Evolutionary conservation across 2,329 filamentous ascomycete genomes (phyloP).

Genomic region (Aspergillus arachidicola): DNA sequence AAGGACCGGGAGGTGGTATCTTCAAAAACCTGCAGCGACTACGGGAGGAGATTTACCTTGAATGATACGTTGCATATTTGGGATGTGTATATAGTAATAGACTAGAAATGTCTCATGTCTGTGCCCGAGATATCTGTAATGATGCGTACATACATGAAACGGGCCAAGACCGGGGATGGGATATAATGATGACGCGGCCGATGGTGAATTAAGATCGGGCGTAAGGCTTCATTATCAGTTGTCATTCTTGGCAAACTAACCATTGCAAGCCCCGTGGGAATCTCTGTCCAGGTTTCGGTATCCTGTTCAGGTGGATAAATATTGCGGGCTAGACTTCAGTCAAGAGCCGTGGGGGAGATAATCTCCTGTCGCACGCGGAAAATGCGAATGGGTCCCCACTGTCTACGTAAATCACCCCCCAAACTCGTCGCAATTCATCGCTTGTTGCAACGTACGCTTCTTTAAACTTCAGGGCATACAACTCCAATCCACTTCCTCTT

Average conservation of each 20-base stretch:
- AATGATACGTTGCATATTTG: constrained; percentile 32
- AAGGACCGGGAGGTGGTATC: constrained; percentile 52
- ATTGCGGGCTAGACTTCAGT: not conserved
- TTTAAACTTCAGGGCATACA: not conserved
- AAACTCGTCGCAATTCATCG: constrained; percentile 5
- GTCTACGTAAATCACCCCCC: constrained; percentile 17
- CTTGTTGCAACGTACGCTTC: constrained; percentile 18
- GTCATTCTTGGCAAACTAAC: not conserved
- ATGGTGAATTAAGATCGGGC: too few species aligned
- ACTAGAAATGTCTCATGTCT: not conserved
- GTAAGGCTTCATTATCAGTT: not conserved
- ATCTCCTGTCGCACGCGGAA: too few species aligned
- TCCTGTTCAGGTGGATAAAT: not conserved
- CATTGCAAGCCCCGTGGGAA: too few species aligned
- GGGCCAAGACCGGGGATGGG: not conserved
- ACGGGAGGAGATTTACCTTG: constrained; percentile 57
- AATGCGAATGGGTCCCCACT: constrained; percentile 9
- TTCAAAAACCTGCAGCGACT: constrained; percentile 56
- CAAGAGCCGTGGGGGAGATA: not conserved
- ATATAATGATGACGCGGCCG: not conserved
- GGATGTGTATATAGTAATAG: not conserved
- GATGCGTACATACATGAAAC: not conserved
- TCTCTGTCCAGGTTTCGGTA: too few species aligned
- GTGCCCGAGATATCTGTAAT: not conserved
- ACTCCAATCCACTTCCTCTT: constrained; percentile 1